Conservation (phyloP, 495 filamentous ascomycete species). For the Penicillium salamii region DNA sequence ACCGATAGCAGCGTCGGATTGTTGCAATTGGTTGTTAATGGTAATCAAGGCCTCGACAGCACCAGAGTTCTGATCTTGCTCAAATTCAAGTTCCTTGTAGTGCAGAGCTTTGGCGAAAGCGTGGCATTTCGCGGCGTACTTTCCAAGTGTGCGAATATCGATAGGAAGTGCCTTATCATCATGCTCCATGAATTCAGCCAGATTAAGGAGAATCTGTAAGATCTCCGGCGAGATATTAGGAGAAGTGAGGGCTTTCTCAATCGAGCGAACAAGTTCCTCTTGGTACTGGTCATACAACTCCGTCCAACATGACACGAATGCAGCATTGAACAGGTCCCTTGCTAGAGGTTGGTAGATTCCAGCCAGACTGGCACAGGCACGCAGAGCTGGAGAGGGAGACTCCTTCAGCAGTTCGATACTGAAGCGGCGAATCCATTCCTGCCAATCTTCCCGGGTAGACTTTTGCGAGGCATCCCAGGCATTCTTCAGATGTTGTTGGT, state of each 20-base stretch:
- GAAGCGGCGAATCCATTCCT: conserved; percentile 96
- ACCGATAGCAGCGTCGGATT: conserved; percentile 95
- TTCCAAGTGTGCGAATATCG: conserved; percentile 87
- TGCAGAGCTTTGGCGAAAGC: conserved; percentile 97
- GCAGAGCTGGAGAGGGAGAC: conserved; percentile 88
- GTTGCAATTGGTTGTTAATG: conserved; percentile 97
- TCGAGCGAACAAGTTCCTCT: conserved; percentile 90
- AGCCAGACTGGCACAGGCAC: conserved; percentile 88
- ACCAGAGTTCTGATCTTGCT: conserved; percentile 93
- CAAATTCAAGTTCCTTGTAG: conserved; percentile 97
- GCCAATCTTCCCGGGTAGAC: conserved; percentile 96
- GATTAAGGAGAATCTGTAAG: conserved; percentile 87
- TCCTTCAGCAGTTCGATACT: conserved; percentile 94
- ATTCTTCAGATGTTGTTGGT: conserved; percentile 93
- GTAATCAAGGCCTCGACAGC: conserved; percentile 96
- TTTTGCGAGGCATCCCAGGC: conserved; percentile 96
- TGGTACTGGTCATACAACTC: conserved; percentile 93
- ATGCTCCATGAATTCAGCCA: conserved; percentile 99
- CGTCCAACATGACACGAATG: conserved; percentile 98
- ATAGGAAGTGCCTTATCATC: conserved; percentile 98
- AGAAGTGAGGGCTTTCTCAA: conserved; percentile 91
- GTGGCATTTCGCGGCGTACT: conserved; percentile 92
- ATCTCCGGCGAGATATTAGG: conserved; percentile 93
- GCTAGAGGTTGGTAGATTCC: conserved; percentile 88
- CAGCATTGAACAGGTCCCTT: conserved; percentile 94